Evolutionary conservation across 306 rosid genomes (phyloP), one percentile per base, ranked within the genome.

Genomic region (Albizia julibrissin): DNA sequence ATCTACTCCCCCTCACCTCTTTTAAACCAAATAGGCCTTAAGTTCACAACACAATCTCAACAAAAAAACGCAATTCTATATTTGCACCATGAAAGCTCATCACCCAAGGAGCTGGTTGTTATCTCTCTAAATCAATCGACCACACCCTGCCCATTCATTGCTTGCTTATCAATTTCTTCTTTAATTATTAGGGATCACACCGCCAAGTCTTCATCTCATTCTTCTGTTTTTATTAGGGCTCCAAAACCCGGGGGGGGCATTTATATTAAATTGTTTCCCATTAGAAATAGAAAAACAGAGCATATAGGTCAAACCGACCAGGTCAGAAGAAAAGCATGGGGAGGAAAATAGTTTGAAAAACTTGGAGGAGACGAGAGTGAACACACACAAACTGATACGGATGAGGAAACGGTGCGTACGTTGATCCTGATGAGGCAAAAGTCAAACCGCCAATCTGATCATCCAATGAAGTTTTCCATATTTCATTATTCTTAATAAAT

Each of bases 251-350:
- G n/a, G n/a, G n/a, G n/a, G n/a, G n/a, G n/a, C n/a, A n/a, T n/a
- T 24, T 43, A 3, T 11, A 43, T 70, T 70, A 22, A 43, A 3
- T 8, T 2, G 3, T 58, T 22, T 22, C 29, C 14, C 12, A 58
- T 22, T 22, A 10, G 65, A 21, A 3, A 54, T 37, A 10, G 3
- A 61, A 61, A 2, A 14, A 16, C 44, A 65, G 50, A 10, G 22
- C 34, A 26, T 2, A 75, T 24, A 83, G 83, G 90, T 90, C 94
- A 92, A 90, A 89, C 94, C 92, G 92, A 85, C 92, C 69, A 18
- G 80, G 82, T 79, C 85, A 81, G 70, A 81, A 80, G 81, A 64
- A 43, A 49, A 34, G 14, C 40, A 69, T 81, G 80, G 75, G 44
- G 33, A 71, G 59, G 81, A 69, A 70, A 46, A 66, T 37, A 64